Evolutionary conservation across 345 rosid species (phyloP), one percentile per base, ranked within the genome.

Genomic region (Zanthoxylum bungeanum): DNA sequence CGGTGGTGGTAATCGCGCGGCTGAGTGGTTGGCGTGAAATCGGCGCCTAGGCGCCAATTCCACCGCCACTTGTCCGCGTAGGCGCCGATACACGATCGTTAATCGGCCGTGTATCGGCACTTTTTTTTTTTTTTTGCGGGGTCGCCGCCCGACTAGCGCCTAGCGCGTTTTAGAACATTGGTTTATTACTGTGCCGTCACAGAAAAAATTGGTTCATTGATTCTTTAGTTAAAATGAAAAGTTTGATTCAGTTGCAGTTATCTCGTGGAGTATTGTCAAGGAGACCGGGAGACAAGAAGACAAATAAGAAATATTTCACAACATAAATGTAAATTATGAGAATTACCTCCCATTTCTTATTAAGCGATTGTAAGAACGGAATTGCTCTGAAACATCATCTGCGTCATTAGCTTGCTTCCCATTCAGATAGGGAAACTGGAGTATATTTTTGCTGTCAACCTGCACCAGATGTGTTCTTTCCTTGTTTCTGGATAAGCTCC

Each of bases 261-360:
- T 30, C 44, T 30, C 36, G 10, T 58, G 34, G 12, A 11, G 24
- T 36, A 4, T 57, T 27, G 39, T 68, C 64, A 64, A 57, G 42
- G 8, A 36, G 39, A 44, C 64, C 55, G 46, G 42, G 8, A 36
- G 39, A 44, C 36, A 31, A 19, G 60, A 44, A 44, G 50, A 56
- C 17, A 31, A 19, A 44, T 21, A 36, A 64, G 30, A 19, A 50
- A 53, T 65, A 64, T 24, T 61, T 62, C 65, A 55, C 4, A 73
- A 47, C 33, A 55, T 55, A 1, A 62, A 62, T n/a, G 58, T 22
- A n/a, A 77, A 62, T 44, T 68, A 27, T 37, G 65, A 55, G 22
- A 40, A 17, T 82, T 86, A 93, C 97, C 98, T 93, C 71, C 96
- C 92, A 46, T 69, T 81, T 81, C 84, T 82, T 63, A 93, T 82